These are phyloP conservation scores for Psilocybe sp. DNA, from an alignment of 768 basidiomycete genomes.

Conservation along the genomic window DNA sequence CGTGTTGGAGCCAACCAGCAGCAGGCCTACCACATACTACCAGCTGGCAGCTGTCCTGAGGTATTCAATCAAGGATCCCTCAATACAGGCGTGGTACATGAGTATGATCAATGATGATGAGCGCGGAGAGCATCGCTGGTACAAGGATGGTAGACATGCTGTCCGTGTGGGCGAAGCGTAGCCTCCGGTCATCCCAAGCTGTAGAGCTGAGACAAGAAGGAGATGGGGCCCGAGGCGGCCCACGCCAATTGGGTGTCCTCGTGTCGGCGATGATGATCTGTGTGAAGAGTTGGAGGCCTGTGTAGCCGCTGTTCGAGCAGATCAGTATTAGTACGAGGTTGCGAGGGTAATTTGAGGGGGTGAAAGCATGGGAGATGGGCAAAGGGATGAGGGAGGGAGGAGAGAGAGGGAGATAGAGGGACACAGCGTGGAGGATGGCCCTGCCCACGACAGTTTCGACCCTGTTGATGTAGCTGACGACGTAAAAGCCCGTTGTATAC, in stretches of 20 bases:
- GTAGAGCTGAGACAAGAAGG: conserved; percentile 46
- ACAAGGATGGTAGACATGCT: conserved; percentile 59
- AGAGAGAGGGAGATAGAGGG: conserved; percentile 14
- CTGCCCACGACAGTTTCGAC: conserved; percentile 43
- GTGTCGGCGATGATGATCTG: conserved; percentile 64
- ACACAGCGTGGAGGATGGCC: conserved; percentile 55
- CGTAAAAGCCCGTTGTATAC: conserved; percentile 51
- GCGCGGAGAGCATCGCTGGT: conserved; percentile 45
- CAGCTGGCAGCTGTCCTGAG: no score
- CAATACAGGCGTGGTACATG: background rate
- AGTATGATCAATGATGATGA: conserved; percentile 50
- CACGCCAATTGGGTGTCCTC: conserved; percentile 58
- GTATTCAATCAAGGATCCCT: conserved; percentile 10
- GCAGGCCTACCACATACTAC: conserved; percentile 50
- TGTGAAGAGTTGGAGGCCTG: conserved; percentile 63
- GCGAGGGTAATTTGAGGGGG: no score
- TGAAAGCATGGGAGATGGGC: no score
- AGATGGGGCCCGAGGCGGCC: conserved; percentile 36
- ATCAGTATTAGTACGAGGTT: no score
- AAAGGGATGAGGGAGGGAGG: background rate
- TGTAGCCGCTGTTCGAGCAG: conserved; percentile 49
- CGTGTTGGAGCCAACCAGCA: conserved; percentile 45
- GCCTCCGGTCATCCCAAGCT: conserved; percentile 63
- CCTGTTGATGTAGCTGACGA: conserved; percentile 43
- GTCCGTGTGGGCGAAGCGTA: conserved; percentile 30